A percentile compares a stretch with the other conserved stretches of the same genome.
phyloP scores from a whole-genome alignment of 306 rosid species.

The Vicia villosa region DNA sequence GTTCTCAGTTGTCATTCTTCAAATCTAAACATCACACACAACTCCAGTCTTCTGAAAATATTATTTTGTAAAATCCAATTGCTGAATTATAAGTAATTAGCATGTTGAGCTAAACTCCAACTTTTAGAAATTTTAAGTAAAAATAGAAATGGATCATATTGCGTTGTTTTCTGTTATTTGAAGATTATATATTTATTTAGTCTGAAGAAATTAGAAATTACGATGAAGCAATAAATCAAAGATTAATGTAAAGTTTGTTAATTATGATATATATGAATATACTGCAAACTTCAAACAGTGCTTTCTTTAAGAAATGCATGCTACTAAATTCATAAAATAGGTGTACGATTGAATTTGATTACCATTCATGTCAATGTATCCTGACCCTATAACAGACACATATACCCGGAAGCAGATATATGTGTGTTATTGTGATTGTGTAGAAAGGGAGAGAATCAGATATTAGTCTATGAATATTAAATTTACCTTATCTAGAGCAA shows the following conservation, averaged over 20 bases:
- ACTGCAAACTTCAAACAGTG: background rate
- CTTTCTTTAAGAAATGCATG: constrained; percentile 12
- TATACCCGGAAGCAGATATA: constrained; percentile 3
- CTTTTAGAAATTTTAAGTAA: background rate
- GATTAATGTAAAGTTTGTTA: constrained; percentile 6
- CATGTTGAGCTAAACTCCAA: constrained; percentile 1
- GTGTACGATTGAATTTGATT: constrained; percentile 6
- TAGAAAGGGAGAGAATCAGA: constrained; percentile 1
- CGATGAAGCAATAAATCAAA: constrained; percentile 10
- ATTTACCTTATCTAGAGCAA: constrained; percentile 89
- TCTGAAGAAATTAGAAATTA: constrained; percentile 6
- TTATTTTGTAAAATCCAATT: background rate
- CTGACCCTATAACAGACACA: constrained; percentile 13
- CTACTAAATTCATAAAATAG: constrained; percentile 25
- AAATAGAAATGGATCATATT: constrained; percentile 12
- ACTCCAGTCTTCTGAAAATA: background rate
- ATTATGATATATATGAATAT: background rate
- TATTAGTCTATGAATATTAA: constrained; percentile 15
- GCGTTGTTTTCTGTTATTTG: background rate
- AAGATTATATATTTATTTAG: constrained; percentile 6
- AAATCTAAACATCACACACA: background rate
- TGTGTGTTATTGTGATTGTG: background rate
- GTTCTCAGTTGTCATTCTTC: background rate
- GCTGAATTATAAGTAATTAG: constrained; percentile 24
- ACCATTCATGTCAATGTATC: background rate